Evolutionary conservation across 2,329 filamentous ascomycete genomes (phyloP).

Genomic region (Tolypocladium capitatum): DNA sequence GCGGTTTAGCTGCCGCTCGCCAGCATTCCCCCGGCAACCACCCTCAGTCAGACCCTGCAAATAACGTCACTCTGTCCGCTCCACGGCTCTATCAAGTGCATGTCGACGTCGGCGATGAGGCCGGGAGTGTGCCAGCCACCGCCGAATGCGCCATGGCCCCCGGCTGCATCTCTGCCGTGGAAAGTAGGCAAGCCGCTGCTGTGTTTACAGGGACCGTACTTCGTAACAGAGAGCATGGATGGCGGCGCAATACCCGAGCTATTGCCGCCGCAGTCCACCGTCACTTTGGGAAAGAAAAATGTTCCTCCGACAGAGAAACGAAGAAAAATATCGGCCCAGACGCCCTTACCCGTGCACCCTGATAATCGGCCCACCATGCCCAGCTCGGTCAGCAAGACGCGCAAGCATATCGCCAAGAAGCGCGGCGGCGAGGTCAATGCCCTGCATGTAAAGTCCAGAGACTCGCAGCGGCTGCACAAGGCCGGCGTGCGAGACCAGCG

Average conservation of each 20-base stretch:
- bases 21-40: slow-evolving; percentile 4
- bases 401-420: slow-evolving; percentile 86
- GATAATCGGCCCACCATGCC: slow-evolving; percentile 46
- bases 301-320: not conserved
- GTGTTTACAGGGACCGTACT: too few relatives aligned
- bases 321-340: not conserved
- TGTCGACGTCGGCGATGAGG: not conserved
- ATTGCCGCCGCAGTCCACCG: not conserved
- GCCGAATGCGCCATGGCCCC: not conserved
- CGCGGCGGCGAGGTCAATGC: slow-evolving; percentile 57
- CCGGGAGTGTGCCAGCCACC: not conserved
- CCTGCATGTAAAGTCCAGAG: slow-evolving; percentile 78
- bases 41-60: too few relatives aligned
- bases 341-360: not conserved
- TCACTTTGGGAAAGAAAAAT: not conserved
- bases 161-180: too few relatives aligned
- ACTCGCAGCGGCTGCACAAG: slow-evolving; percentile 67
- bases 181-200: too few relatives aligned
- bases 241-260: not conserved
- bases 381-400: slow-evolving; percentile 65
- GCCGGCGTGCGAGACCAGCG: slow-evolving; percentile 74
- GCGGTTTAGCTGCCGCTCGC: slow-evolving; percentile 1
- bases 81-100: not conserved
- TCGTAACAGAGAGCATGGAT: too few relatives aligned
- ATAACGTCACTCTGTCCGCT: not conserved